Evolutionary conservation across 768 basidiomycete genomes (phyloP).

Genomic region (Amyloporia xantha): DNA sequence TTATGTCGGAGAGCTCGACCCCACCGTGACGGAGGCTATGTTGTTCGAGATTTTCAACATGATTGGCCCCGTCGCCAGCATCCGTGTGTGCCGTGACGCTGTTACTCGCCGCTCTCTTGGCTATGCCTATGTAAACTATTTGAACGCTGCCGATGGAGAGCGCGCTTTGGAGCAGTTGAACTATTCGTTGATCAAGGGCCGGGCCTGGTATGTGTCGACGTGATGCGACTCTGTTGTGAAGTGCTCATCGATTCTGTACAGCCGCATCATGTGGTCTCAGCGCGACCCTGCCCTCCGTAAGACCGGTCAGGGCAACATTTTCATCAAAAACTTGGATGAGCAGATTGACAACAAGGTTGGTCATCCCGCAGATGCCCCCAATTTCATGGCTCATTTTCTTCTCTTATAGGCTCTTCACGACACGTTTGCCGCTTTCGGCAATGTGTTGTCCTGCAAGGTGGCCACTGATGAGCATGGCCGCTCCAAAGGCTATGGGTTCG

Average conservation of each 20-base stretch:
- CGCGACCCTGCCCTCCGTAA: constrained; percentile 98
- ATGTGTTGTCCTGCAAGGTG: constrained; percentile 98
- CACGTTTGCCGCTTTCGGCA: constrained; percentile 98
- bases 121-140: constrained; percentile 99
- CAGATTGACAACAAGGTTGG: constrained; percentile 93
- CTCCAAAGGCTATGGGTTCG: constrained; percentile 97
- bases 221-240: neutral
- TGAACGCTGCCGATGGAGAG: constrained; percentile 94
- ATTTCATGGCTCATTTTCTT: constrained; percentile 1
- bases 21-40: constrained; percentile 98
- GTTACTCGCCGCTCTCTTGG: constrained; percentile 99
- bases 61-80: constrained; percentile 96
- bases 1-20: constrained; percentile 98
- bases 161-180: constrained; percentile 98
- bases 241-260: constrained; percentile 25
- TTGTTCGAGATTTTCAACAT: constrained; percentile 99
- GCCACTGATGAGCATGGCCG: constrained; percentile 93
- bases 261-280: constrained; percentile 99
- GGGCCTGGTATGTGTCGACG: constrained; percentile 67
- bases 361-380: neutral
- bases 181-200: constrained; percentile 97
- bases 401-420: constrained; percentile 93
- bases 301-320: constrained; percentile 99
- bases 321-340: constrained; percentile 99
- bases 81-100: constrained; percentile 99